Base-by-base conservation (phyloP, 768 basidiomycete species). In the Psilocybe cubensis region DNA sequence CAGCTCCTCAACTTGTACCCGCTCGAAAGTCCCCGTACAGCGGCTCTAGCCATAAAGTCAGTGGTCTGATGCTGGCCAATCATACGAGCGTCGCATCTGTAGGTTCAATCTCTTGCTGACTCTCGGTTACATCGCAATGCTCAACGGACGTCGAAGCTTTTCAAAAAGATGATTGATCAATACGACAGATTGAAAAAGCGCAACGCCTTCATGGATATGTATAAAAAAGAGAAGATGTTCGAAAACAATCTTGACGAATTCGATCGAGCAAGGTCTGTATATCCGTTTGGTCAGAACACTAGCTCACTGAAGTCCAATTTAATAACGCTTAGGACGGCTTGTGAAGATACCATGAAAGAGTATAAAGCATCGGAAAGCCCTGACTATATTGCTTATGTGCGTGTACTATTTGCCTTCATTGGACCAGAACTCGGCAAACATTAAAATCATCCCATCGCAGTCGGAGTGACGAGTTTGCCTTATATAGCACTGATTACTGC, bases 51-150 rank as follows among this genome's bases (percentile, higher is more conserved):
- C 95, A 99, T 72, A 89, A 96, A 11, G 96, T 98, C 55, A 98
- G 95, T 70, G 96, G 96, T 0, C 80, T 99, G 50, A 98, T 99
- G 97, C 83, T 99, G 49, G 97, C 96, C 7, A 99, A 98, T 66
- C 97, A 99, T 70, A 99, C 97, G 17, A 95, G 94, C 66, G 94
- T 99, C 57, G 92, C 94, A 24, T 95, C 94, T 29, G 92, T 96
- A 63, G 41, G 90, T 81, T 6, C 8, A 21, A 20, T 25, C 42
- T 21, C 20, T 7, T 21, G 23, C 2, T 4, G 38, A 24, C 25
- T 47, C 18, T n/a, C 33, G n/a, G n/a, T 18, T 35, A 11, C 17
- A 44, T 52, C 18, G n/a, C 4, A 38, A 5, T 42, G 63, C 54
- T 52, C 45, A 48, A 3, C 4, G 46, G 21, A 47, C 55, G 24